Evolutionary conservation across 768 basidiomycete species (phyloP).

Genomic region (Austroboletus festivus): DNA sequence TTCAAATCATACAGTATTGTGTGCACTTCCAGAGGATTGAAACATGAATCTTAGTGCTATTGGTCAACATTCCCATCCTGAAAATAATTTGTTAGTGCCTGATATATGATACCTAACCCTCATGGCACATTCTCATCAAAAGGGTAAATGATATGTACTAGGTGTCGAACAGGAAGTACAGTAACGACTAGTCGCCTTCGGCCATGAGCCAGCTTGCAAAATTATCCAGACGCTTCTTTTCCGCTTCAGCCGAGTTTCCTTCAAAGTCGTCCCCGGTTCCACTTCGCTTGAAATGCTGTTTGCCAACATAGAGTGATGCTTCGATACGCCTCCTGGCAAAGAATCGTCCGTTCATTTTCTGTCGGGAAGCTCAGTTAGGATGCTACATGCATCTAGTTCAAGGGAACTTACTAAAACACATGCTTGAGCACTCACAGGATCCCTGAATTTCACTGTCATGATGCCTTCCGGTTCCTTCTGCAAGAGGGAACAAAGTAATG

Average conservation of each 20-base stretch:
- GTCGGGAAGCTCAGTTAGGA: not conserved
- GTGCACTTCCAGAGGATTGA: too few relatives aligned
- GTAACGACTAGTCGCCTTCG: constrained; percentile 57
- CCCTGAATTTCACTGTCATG: constrained; percentile 96
- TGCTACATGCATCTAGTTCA: not conserved
- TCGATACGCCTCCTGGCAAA: constrained; percentile 83
- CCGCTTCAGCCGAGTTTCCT: constrained; percentile 66
- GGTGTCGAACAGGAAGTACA: constrained; percentile 7
- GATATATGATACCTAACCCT: too few relatives aligned
- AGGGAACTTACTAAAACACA: constrained; percentile 69
- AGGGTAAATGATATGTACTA: too few relatives aligned
- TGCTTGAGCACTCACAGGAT: constrained; percentile 88
- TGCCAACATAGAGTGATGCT: constrained; percentile 79
- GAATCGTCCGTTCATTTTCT: constrained; percentile 95
- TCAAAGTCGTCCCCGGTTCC: constrained; percentile 63
- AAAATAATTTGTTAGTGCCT: too few relatives aligned
- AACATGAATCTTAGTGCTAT: too few relatives aligned
- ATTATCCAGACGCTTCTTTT: constrained; percentile 81
- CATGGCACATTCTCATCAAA: too few relatives aligned
- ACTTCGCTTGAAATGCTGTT: constrained; percentile 75
- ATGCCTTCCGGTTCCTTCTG: constrained; percentile 91
- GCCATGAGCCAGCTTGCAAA: constrained; percentile 86
- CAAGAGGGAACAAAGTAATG: constrained; percentile 1
- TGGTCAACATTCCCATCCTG: too few relatives aligned
- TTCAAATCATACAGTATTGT: too few relatives aligned